phyloP scores from a whole-genome alignment of 768 basidiomycete species.

The Leccinum rimulosum region DNA sequence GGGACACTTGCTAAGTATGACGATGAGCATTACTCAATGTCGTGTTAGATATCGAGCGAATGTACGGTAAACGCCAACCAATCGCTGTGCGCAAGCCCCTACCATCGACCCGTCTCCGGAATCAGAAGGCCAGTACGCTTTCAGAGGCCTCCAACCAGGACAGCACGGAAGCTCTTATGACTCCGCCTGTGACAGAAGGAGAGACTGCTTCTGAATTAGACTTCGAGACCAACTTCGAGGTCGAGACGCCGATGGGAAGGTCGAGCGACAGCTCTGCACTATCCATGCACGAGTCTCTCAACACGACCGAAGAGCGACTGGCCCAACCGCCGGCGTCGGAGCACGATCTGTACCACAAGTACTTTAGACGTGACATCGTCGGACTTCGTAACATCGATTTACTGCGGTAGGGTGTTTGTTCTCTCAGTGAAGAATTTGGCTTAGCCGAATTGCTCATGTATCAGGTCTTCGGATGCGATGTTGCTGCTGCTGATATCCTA shows the following conservation, averaged over 20 bases:
- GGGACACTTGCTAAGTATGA: neutral
- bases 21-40: neutral
- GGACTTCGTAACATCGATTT: slow-evolving; percentile 80
- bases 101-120: slow-evolving; percentile 23
- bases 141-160: slow-evolving; percentile 18
- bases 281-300: slow-evolving; percentile 6
- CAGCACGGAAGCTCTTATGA: slow-evolving; percentile 39
- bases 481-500: slow-evolving; percentile 75
- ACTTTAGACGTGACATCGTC: slow-evolving; percentile 86
- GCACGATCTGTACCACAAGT: slow-evolving; percentile 87
- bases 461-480: slow-evolving; percentile 82
- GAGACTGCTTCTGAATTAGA: slow-evolving; percentile 75
- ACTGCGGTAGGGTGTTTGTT: slow-evolving; percentile 57
- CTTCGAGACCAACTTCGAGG: slow-evolving; percentile 59
- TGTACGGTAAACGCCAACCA: slow-evolving; percentile 89
- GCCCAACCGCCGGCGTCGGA: slow-evolving; percentile 48
- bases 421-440: slow-evolving; percentile 3
- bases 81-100: slow-evolving; percentile 82
- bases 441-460: slow-evolving; percentile 21
- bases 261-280: neutral
- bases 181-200: slow-evolving; percentile 59
- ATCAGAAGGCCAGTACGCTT: slow-evolving; percentile 8
- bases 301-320: neutral
- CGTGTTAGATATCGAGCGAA: slow-evolving; percentile 79
- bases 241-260: slow-evolving; percentile 31